Percentiles rank a stretch among this genome's conserved stretches.
These are phyloP conservation scores for Annulohypoxylon nitens DNA, from an alignment of 495 filamentous ascomycete species.

Conservation along the genomic window DNA sequence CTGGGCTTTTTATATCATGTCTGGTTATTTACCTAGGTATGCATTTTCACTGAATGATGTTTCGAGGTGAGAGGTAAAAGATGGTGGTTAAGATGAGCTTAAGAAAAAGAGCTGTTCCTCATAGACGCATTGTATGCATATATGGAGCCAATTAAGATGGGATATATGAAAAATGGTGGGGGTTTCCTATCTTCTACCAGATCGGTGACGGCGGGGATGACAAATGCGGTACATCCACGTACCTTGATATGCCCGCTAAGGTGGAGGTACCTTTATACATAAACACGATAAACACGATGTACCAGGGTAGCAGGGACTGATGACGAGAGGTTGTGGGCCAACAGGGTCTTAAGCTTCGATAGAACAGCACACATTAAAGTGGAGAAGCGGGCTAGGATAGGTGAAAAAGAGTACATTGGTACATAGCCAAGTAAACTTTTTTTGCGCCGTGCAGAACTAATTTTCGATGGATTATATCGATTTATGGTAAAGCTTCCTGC, in stretches of 20 bases:
- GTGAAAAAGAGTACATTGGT: conserved; percentile 6
- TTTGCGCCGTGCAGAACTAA: conserved; percentile 37
- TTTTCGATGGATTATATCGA: conserved; percentile 21
- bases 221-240: conserved; percentile 41
- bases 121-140: neutral
- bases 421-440: conserved; percentile 27
- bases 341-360: conserved; percentile 35
- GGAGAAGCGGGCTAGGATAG: conserved; percentile 31
- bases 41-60: neutral
- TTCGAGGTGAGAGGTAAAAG: neutral
- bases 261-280: neutral
- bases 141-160: neutral
- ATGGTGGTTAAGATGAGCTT: neutral
- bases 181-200: conserved; percentile 6
- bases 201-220: conserved; percentile 14
- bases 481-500: conserved; percentile 9
- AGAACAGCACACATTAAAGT: conserved; percentile 48
- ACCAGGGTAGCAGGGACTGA: conserved; percentile 12
- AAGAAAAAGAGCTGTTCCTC: neutral
- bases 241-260: neutral
- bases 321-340: conserved; percentile 44
- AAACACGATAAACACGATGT: neutral
- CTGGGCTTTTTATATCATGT: neutral
- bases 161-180: conserved; percentile 8
- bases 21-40: neutral